Evolutionary conservation across 768 basidiomycete species (phyloP).

Genomic region (Suillus decipiens): DNA sequence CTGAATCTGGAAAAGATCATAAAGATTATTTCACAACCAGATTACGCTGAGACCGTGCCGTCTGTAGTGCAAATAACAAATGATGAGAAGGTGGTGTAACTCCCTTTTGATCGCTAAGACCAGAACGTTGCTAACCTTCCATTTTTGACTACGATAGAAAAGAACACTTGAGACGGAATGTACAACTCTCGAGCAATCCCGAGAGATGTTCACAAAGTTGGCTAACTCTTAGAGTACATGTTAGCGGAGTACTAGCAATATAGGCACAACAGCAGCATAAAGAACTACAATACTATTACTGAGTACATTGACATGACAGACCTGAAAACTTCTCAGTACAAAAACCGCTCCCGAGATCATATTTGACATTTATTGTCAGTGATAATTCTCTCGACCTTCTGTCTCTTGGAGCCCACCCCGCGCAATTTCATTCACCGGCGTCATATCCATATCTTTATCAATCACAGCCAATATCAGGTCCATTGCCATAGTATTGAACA

Average conservation of each 20-base stretch:
- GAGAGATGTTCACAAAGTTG: conserved; percentile 73
- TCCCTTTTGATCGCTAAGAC: neutral
- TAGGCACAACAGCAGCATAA: neutral
- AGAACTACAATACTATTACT: neutral
- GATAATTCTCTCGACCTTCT: neutral
- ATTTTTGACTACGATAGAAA: conserved; percentile 45
- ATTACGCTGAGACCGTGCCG: conserved; percentile 82
- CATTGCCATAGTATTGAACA: neutral
- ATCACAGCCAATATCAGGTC: neutral
- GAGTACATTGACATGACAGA: neutral
- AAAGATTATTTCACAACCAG: conserved; percentile 70
- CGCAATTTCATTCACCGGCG: neutral
- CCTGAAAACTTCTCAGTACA: neutral
- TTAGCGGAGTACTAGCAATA: neutral
- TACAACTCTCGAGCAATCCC: conserved; percentile 65
- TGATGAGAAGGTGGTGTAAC: conserved; percentile 71
- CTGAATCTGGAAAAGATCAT: conserved; percentile 74
- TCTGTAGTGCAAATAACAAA: conserved; percentile 72
- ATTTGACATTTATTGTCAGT: neutral
- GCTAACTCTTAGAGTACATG: neutral
- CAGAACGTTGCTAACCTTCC: conserved; percentile 11
- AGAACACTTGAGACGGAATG: conserved; percentile 82
- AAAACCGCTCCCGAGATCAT: neutral
- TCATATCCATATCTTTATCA: neutral
- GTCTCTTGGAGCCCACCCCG: neutral